Conservation (phyloP, 225 moss, liverwort and hornwort species). For the Takakia lepidozioides region DNA sequence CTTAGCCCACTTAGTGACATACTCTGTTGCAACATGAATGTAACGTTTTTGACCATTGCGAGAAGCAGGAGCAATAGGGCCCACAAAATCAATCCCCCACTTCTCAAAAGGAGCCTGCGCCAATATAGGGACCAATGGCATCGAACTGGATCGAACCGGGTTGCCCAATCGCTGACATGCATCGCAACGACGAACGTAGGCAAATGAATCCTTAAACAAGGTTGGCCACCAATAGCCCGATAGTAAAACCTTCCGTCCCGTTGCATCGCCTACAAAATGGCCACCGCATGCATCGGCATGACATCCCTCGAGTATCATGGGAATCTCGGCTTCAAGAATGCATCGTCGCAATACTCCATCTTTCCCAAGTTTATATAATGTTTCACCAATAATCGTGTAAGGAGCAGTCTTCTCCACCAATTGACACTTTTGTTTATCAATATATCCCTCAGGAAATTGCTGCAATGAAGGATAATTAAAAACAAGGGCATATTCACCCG, state of each 20-base stretch:
- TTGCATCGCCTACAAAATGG: not conserved
- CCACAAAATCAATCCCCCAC: slow-evolving; percentile 1
- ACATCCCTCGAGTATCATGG: not conserved
- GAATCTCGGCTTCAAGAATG: not conserved
- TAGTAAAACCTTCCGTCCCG: not conserved
- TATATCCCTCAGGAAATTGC: not conserved
- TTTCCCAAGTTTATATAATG: too few relatives aligned
- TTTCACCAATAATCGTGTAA: too few relatives aligned
- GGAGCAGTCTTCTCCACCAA: not conserved
- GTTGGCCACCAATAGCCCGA: slow-evolving; percentile 5
- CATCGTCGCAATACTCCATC: not conserved
- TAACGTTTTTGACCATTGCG: too few relatives aligned
- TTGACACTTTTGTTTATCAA: not conserved
- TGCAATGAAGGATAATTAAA: slow-evolving; percentile 1
- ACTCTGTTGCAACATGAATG: too few relatives aligned
- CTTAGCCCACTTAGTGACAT: too few relatives aligned
- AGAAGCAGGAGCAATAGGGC: too few relatives aligned
- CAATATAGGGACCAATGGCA: too few relatives aligned
- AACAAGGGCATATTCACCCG: not conserved
- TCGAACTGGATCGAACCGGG: not conserved
- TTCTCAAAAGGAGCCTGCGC: too few relatives aligned
- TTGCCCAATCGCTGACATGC: not conserved
- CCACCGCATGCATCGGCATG: not conserved
- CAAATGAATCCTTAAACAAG: not conserved
- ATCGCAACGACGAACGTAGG: not conserved